Evolutionary conservation across 2,329 filamentous ascomycete species (phyloP).

Genomic region (Calonectria pseudoreteaudii): DNA sequence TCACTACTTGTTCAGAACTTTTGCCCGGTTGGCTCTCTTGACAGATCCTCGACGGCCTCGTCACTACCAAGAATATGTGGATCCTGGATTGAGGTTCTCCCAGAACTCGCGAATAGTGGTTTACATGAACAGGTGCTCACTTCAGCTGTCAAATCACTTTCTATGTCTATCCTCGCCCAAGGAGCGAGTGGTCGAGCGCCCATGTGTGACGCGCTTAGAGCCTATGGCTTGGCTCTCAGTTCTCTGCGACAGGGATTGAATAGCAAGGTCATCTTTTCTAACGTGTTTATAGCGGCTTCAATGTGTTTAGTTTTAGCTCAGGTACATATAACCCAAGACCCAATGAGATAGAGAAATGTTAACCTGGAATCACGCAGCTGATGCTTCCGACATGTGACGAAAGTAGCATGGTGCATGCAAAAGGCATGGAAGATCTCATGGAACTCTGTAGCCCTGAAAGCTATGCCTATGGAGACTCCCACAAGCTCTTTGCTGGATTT

Average conservation of each 20-base stretch:
- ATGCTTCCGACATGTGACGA: slow-evolving; percentile 46
- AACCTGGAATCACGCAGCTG: slow-evolving; percentile 15
- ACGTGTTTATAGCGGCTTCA: slow-evolving; percentile 17
- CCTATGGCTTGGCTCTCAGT: slow-evolving; percentile 45
- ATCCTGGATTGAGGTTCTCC: slow-evolving; percentile 54
- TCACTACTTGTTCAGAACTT: slow-evolving; percentile 40
- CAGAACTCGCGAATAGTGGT: slow-evolving; percentile 39
- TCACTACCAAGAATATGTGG: slow-evolving; percentile 53
- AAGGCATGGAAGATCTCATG: slow-evolving; percentile 50
- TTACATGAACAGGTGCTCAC: slow-evolving; percentile 38
- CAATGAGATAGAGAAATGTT: background rate
- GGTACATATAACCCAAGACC: background rate
- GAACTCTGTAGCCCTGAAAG: slow-evolving; percentile 43
- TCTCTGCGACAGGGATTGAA: slow-evolving; percentile 38
- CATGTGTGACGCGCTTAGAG: slow-evolving; percentile 41
- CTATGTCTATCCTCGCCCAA: slow-evolving; percentile 42
- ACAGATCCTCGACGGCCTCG: background rate
- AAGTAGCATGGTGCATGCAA: slow-evolving; percentile 46
- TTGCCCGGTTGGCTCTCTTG: slow-evolving; percentile 19
- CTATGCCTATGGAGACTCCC: slow-evolving; percentile 48
- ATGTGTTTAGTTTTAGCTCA: slow-evolving; percentile 28
- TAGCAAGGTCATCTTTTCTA: background rate
- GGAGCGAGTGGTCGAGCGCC: slow-evolving; percentile 33
- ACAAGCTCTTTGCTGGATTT: slow-evolving; percentile 54
- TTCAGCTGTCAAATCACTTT: slow-evolving; percentile 49